phyloP scores from a whole-genome alignment of 1,284 basidiomycete species.

The Amylostereum areolatum region DNA sequence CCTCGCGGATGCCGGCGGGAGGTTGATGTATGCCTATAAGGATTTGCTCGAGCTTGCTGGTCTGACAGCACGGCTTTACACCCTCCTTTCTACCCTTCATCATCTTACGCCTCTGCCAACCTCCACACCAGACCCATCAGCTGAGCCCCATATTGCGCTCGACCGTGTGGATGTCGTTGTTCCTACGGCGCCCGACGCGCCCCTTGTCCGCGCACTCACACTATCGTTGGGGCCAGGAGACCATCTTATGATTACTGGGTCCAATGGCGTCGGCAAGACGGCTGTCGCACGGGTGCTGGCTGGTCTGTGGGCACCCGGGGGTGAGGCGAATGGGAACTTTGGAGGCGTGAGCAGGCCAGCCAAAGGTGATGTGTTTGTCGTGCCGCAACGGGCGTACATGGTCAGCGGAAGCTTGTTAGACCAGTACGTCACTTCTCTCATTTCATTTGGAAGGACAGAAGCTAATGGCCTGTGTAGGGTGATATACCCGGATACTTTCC shows the following conservation, averaged over 20 bases:
- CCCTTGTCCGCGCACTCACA: slow-evolving; percentile 69
- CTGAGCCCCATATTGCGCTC: slow-evolving; percentile 47
- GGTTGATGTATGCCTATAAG: slow-evolving; percentile 89
- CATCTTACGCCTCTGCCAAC: slow-evolving; percentile 50
- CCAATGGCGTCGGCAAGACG: slow-evolving; percentile 93
- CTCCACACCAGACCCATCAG: slow-evolving; percentile 23
- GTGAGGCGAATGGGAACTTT: slow-evolving; percentile 10
- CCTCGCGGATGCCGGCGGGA: slow-evolving; percentile 90
- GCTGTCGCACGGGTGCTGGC: slow-evolving; percentile 88
- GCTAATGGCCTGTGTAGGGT: slow-evolving; percentile 27
- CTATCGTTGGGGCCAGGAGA: slow-evolving; percentile 74
- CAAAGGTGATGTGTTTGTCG: slow-evolving; percentile 70
- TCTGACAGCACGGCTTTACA: slow-evolving; percentile 86
- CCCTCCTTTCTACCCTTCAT: slow-evolving; percentile 83
- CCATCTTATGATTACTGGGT: slow-evolving; percentile 92
- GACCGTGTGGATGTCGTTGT: slow-evolving; percentile 73
- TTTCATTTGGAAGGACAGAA: background rate
- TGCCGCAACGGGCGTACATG: slow-evolving; percentile 93
- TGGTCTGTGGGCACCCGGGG: slow-evolving; percentile 76
- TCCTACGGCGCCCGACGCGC: slow-evolving; percentile 25
- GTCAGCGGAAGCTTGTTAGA: slow-evolving; percentile 83
- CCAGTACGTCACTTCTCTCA: slow-evolving; percentile 46
- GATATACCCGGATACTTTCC: slow-evolving; percentile 83
- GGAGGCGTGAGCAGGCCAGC: slow-evolving; percentile 33
- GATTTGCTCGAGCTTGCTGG: slow-evolving; percentile 92